Evolutionary conservation across 345 rosid genomes (phyloP), one percentile per base, ranked within the genome.

Genomic region (Dovyalis caffra): DNA sequence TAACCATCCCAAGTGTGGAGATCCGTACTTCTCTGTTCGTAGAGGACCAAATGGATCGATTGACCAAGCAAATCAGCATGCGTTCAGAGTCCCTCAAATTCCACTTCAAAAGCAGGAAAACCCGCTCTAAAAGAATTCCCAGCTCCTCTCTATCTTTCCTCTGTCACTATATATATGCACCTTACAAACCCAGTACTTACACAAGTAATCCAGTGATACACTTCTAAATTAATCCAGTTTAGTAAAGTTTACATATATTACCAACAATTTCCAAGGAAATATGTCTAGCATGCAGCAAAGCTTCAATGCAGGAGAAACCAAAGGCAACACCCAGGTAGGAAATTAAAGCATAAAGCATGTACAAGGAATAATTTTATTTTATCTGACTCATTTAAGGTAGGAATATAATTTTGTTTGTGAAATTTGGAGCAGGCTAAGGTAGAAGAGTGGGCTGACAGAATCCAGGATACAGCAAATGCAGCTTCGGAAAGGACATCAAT

Each of bases 201-300:
- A 20, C 25, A 0, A 51, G 12, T 9, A 12, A 25, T 7, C 11
- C 3, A 40, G 15, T 53, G 60, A n/a, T 8, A 5, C 56, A 53
- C n/a, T 53, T 21, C 26, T n/a, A n/a, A n/a, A n/a, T 21, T n/a
- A n/a, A n/a, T 21, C 26, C 60, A 53, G 11, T 2, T n/a, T 8
- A 53, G 25, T 21, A n/a, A 53, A 53, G 60, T 8, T 49, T 49
- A 6, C 8, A 49, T 49, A 49, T 49, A n/a, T 45, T 0, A 35
- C 38, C 38, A 4, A 34, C 5, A 18, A 18, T 31, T 28, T 40
- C 25, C 0, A 16, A 10, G 26, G 25, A n/a, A 35, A 2, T 14
- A 68, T 75, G 78, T 61, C 78, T 11, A 61, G 47, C 79, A 43
- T 47, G 68, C 74, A 76, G 60, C 74, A 69, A 67, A 68, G 40